Evolutionary conservation across 192 early-diverging fungal species (phyloP).

Genomic region (Rhizophagus prolifer): DNA sequence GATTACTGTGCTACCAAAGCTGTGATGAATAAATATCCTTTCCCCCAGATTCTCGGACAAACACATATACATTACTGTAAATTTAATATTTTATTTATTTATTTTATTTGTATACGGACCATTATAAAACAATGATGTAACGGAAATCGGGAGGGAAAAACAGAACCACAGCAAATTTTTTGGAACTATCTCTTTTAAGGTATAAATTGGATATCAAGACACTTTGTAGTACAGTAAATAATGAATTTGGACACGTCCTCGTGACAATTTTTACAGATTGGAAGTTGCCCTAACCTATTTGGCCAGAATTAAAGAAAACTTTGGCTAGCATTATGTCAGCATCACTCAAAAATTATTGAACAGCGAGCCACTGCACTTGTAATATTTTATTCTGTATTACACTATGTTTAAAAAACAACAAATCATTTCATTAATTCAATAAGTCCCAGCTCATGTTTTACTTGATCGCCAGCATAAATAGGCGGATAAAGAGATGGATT

Average conservation of each 20-base stretch:
- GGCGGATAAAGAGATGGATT: conserved; percentile 55
- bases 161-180: not conserved
- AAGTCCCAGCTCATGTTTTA: conserved; percentile 61
- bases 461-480: conserved; percentile 61
- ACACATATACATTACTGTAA: not conserved
- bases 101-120: too few relatives aligned
- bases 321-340: too few relatives aligned
- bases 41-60: not conserved
- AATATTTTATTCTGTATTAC: too few relatives aligned
- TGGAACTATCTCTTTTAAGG: not conserved
- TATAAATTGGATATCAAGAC: not conserved
- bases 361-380: too few relatives aligned
- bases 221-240: not conserved
- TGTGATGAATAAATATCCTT: not conserved
- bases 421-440: conserved; percentile 52
- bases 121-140: not conserved
- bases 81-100: too few relatives aligned
- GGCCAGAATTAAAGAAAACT: too few relatives aligned
- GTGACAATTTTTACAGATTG: not conserved
- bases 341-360: too few relatives aligned
- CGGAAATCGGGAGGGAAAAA: not conserved
- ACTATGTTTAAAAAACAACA: too few relatives aligned
- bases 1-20: not conserved
- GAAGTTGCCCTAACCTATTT: too few relatives aligned
- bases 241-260: not conserved